Evolutionary conservation across 2,329 filamentous ascomycete species (phyloP).

Genomic region (Parastagonospora avenae): DNA sequence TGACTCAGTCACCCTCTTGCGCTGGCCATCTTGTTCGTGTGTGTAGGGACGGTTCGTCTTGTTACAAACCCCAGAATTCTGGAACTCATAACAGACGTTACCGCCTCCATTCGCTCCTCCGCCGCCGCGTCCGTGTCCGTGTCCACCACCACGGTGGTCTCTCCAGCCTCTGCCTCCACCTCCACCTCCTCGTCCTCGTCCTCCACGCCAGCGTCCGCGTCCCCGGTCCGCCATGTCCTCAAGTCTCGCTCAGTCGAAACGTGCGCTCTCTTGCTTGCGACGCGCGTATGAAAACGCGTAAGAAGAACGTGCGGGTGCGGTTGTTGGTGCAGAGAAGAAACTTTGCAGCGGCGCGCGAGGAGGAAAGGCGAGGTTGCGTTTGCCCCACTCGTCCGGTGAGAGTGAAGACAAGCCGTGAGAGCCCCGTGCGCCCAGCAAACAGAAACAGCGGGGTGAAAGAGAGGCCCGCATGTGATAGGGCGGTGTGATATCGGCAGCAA

Average conservation of each 20-base stretch:
- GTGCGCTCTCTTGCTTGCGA: too few relatives aligned
- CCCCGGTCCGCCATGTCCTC: background rate
- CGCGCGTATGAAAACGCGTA: too few relatives aligned
- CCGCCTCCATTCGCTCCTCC: too few relatives aligned
- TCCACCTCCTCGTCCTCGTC: too few relatives aligned
- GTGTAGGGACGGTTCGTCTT: background rate
- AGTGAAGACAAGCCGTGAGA: slow-evolving; percentile 1
- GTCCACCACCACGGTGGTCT: too few relatives aligned
- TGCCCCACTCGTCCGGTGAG: background rate
- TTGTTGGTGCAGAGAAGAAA: background rate
- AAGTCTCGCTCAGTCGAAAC: background rate
- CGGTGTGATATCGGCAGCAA: too few relatives aligned
- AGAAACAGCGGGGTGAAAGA: too few relatives aligned
- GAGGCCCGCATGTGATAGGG: too few relatives aligned
- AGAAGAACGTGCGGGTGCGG: too few relatives aligned
- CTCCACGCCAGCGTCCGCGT: background rate
- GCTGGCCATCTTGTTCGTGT: background rate
- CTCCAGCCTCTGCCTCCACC: too few relatives aligned
- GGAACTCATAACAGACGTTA: slow-evolving; percentile 1
- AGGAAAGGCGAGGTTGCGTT: too few relatives aligned
- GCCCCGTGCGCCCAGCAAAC: too few relatives aligned
- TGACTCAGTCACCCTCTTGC: slow-evolving; percentile 17
- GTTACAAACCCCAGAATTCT: slow-evolving; percentile 2
- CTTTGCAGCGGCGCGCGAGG: background rate
- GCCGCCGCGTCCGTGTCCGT: background rate